Percentiles rank a stretch among this genome's conserved stretches.
Evolutionary conservation across 1,284 basidiomycete genomes (phyloP).

Genomic region (Trichosporon faecale): DNA sequence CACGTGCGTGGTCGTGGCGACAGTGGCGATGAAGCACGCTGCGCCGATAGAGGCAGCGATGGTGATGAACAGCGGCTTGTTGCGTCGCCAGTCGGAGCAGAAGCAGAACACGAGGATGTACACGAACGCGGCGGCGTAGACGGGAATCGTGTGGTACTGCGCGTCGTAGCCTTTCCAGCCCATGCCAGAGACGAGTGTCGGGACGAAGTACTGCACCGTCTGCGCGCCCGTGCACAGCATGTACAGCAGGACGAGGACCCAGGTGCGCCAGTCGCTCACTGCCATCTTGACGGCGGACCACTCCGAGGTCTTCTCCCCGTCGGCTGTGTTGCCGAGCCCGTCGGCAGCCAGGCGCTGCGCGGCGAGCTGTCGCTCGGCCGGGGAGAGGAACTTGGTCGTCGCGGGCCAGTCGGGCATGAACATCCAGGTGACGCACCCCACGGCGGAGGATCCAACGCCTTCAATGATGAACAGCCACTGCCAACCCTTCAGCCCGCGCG

Average conservation of each 20-base stretch:
- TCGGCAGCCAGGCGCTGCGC: conserved; percentile 52
- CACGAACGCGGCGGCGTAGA: conserved; percentile 50
- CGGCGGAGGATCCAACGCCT: conserved; percentile 40
- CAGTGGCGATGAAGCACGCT: conserved; percentile 52
- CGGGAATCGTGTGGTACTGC: conserved; percentile 56
- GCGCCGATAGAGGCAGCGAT: conserved; percentile 39
- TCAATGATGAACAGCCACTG: conserved; percentile 50
- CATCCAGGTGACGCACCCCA: conserved; percentile 39
- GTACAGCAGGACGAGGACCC: conserved; percentile 52
- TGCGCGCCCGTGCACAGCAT: conserved; percentile 53
- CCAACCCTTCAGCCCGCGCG: conserved; percentile 47
- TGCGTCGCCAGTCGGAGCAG: conserved; percentile 51
- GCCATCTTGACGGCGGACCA: conserved; percentile 49
- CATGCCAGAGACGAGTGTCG: conserved; percentile 47
- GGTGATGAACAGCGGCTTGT: conserved; percentile 51
- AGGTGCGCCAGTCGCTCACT: conserved; percentile 36
- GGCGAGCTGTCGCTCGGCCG: conserved; percentile 53
- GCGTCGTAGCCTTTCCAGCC: conserved; percentile 45
- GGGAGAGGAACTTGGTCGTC: conserved; percentile 52
- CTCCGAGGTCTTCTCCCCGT: conserved; percentile 43
- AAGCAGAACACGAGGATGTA: conserved; percentile 53
- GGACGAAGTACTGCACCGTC: conserved; percentile 56
- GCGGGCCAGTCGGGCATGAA: conserved; percentile 51
- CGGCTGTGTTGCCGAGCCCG: conserved; percentile 45
- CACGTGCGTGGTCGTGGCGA: conserved; percentile 45